Percentiles rank a stretch among this genome's conserved stretches.
Conservation (phyloP, 1,284 basidiomycete genomes). For the Chalciporus sp. region DNA sequence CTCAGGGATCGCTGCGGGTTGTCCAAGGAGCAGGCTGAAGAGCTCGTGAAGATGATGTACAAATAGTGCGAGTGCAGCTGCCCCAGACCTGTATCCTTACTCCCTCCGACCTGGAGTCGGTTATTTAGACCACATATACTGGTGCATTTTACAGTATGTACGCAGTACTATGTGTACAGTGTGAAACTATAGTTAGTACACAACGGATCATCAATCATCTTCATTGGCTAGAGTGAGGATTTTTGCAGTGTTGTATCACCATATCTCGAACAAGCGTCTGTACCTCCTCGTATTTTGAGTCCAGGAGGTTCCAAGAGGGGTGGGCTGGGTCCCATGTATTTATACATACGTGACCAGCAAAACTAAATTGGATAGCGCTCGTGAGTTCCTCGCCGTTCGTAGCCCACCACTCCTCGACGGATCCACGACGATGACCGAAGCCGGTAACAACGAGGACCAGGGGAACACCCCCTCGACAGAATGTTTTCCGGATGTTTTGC, state of each 20-base stretch:
- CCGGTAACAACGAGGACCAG: slow-evolving; percentile 28
- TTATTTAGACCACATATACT: not conserved
- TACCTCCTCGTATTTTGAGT: slow-evolving; percentile 18
- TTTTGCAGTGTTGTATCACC: slow-evolving; percentile 19
- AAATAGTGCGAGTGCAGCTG: not conserved
- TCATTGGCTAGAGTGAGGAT: slow-evolving; percentile 11
- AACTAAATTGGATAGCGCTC: slow-evolving; percentile 11
- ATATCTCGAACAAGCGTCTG: slow-evolving; percentile 21
- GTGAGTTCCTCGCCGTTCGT: slow-evolving; percentile 20
- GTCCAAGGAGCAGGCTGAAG: slow-evolving; percentile 19
- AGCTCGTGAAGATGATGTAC: slow-evolving; percentile 19
- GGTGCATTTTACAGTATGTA: not conserved
- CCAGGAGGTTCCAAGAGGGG: slow-evolving; percentile 26
- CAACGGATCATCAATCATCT: not conserved
- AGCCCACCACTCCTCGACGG: slow-evolving; percentile 34
- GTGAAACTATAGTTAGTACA: not conserved
- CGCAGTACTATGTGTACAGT: not conserved
- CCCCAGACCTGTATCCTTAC: not conserved
- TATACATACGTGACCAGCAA: slow-evolving; percentile 27
- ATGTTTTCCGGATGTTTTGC: slow-evolving; percentile 18
- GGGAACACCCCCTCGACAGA: slow-evolving; percentile 22
- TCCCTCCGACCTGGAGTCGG: not conserved
- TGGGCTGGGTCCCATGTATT: slow-evolving; percentile 22
- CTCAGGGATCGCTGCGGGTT: slow-evolving; percentile 23
- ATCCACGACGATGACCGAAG: slow-evolving; percentile 24